phyloP scores from a whole-genome alignment of 331 rosid species.

The Malus hybrid region DNA sequence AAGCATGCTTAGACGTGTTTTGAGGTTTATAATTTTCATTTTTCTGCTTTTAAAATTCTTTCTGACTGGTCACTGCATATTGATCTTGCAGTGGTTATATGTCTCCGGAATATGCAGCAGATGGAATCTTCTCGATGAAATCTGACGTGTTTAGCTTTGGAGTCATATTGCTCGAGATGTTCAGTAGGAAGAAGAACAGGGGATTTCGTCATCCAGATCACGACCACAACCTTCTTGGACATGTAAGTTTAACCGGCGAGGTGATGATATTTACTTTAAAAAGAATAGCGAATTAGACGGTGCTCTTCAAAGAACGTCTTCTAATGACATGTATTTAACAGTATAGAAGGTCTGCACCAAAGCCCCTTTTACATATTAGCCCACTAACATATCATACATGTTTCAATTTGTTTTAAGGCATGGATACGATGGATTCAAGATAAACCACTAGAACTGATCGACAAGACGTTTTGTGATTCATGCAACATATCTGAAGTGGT shows the following conservation, averaged over 20 bases:
- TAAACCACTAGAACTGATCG: not conserved
- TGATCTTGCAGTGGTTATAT: conserved; percentile 9
- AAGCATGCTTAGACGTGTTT: not conserved
- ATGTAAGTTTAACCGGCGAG: not conserved
- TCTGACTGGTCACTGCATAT: not conserved
- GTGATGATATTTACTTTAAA: not conserved
- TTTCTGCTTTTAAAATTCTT: too few relatives aligned
- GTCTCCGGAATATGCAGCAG: conserved; percentile 8
- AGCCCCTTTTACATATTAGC: too few relatives aligned
- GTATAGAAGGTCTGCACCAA: not conserved
- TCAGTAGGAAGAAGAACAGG: too few relatives aligned
- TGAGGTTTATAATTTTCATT: not conserved
- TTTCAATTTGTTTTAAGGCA: too few relatives aligned
- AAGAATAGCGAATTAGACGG: too few relatives aligned
- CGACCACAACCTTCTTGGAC: conserved; percentile 13
- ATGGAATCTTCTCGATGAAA: conserved; percentile 7
- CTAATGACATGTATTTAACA: not conserved
- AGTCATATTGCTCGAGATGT: conserved; percentile 1
- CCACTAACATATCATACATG: too few relatives aligned
- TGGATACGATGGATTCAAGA: too few relatives aligned
- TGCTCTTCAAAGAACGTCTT: not conserved
- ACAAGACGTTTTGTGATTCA: not conserved
- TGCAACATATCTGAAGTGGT: too few relatives aligned
- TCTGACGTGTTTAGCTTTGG: conserved; percentile 20
- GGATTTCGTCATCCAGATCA: not conserved